These are phyloP conservation scores for Paraurostyla sp. DNA, from an alignment of 73 alveolate genomes.

Conservation along the genomic window DNA sequence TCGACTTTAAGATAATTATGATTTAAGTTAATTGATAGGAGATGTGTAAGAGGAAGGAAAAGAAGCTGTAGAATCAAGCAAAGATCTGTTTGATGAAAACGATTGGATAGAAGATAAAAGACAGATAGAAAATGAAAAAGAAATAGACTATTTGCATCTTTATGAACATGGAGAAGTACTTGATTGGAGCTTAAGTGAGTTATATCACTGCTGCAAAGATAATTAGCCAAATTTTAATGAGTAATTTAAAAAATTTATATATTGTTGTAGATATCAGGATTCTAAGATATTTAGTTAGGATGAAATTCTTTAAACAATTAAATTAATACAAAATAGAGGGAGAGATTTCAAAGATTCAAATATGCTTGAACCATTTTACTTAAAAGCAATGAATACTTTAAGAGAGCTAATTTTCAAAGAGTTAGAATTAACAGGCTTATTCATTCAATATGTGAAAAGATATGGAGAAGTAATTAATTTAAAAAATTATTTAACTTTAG, in stretches of 20 bases:
- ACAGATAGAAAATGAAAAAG: background rate
- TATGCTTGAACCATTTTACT: conserved; percentile 8
- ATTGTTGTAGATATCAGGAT: background rate
- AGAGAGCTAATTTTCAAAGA: conserved; percentile 28
- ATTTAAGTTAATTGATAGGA: background rate
- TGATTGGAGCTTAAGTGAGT: conserved; percentile 6
- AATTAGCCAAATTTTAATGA: background rate
- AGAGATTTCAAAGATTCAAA: conserved; percentile 20
- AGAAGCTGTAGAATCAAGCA: background rate
- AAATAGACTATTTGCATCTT: background rate
- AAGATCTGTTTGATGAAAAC: background rate
- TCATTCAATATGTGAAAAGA: background rate
- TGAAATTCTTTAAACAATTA: background rate
- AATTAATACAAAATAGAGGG: background rate
- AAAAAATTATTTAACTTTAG: no score
- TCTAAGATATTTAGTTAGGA: background rate
- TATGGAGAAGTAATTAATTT: no score
- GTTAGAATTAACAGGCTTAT: conserved; percentile 16
- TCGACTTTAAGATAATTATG: background rate
- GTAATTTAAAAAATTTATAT: background rate
- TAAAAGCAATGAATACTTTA: conserved; percentile 20
- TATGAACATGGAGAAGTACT: background rate
- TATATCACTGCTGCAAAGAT: background rate
- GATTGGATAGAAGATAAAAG: background rate
- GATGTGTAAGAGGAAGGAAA: background rate